Evolutionary conservation across 371 early-diverging fungal species (phyloP).

Genomic region (Mucor plumbeus): DNA sequence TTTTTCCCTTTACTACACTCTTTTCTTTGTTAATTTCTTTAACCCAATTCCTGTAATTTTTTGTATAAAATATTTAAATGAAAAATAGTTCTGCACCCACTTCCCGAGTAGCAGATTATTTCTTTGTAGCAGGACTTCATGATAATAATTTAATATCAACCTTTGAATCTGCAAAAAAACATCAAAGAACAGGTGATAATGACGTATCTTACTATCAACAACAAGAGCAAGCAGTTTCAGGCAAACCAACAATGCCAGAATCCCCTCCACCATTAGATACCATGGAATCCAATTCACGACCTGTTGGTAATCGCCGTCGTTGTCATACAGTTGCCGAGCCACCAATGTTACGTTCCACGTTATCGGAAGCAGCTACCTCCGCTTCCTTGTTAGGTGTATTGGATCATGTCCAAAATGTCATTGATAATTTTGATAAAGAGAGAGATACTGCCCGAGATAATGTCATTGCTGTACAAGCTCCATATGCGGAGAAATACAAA

Average conservation of each 20-base stretch:
- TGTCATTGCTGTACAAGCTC: constrained; percentile 61
- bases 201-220: constrained; percentile 40
- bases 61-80: background rate
- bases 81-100: constrained; percentile 16
- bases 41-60: background rate
- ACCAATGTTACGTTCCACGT: constrained; percentile 6
- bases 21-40: background rate
- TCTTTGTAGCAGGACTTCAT: constrained; percentile 53
- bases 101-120: constrained; percentile 50
- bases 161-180: constrained; percentile 35
- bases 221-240: constrained; percentile 35
- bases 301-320: background rate
- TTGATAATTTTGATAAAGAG: constrained; percentile 56
- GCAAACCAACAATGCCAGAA: background rate
- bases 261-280: background rate
- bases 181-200: constrained; percentile 21
- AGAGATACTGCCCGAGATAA: constrained; percentile 51
- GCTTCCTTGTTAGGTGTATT: constrained; percentile 39
- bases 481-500: constrained; percentile 44
- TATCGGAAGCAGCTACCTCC: constrained; percentile 20
- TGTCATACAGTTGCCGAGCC: constrained; percentile 13
- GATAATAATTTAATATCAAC: constrained; percentile 44
- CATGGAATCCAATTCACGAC: background rate
- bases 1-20: background rate
- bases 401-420: constrained; percentile 54